These are phyloP conservation scores for Colletotrichum sp. DNA, from an alignment of 2,329 filamentous ascomycete genomes.

Conservation along the genomic window DNA sequence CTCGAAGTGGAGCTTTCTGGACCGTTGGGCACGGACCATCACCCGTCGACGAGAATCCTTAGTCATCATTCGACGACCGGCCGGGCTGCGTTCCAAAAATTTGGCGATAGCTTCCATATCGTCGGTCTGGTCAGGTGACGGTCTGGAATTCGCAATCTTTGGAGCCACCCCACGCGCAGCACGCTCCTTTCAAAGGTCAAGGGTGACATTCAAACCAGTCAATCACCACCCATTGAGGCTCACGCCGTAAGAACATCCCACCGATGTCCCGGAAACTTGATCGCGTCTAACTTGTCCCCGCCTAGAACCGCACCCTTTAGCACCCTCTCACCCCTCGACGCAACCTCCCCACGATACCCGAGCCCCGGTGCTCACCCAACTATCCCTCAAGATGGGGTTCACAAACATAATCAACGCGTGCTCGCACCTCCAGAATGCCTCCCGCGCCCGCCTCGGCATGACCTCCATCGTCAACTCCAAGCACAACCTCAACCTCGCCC, in stretches of 20 bases:
- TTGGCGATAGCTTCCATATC: constrained; percentile 20
- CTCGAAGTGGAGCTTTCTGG: not conserved
- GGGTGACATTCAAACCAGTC: too few relatives aligned
- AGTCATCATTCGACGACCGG: constrained; percentile 14
- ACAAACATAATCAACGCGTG: constrained; percentile 79
- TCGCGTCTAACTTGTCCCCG: not conserved
- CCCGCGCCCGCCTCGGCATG: constrained; percentile 79
- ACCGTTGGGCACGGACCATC: not conserved
- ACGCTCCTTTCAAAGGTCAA: not conserved
- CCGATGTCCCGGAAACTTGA: not conserved
- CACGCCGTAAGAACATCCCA: not conserved
- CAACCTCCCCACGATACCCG: not conserved
- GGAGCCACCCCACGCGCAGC: not conserved
- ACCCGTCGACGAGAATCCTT: not conserved
- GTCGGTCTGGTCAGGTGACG: not conserved
- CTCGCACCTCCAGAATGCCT: constrained; percentile 90
- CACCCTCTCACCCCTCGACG: not conserved
- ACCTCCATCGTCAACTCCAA: constrained; percentile 84
- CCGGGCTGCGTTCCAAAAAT: constrained; percentile 13
- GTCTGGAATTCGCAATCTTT: not conserved
- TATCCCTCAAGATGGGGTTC: constrained; percentile 45
- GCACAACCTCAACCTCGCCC: constrained; percentile 76
- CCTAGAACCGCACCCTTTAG: not conserved
- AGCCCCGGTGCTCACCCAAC: not conserved
- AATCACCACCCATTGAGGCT: not conserved